Base-by-base conservation (phyloP, 1,284 basidiomycete genomes). In the Tausonia pullulans region DNA sequence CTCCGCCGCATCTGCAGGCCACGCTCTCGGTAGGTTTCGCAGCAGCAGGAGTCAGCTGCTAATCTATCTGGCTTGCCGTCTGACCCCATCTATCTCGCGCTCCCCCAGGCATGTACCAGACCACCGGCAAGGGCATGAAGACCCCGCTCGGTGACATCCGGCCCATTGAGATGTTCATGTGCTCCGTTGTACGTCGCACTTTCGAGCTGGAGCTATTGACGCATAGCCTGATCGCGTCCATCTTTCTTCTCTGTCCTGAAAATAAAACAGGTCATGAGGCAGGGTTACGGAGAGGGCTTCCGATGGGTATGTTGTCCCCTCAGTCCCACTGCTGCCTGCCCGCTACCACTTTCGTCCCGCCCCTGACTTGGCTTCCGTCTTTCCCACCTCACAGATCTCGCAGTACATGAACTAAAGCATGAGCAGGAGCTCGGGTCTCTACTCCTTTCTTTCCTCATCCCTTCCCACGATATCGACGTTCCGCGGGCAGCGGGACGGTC, bases 101-200 rank as follows among this genome's bases (percentile, higher is more conserved):
- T 27, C 27, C 27, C 27, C 27, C 27, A 27, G 96, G 96, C 61
- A 81, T 98, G 61, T 97, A 95, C 80, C 94, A 98, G 81, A 99
- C 96, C 39, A 98, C 96, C 41, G 96, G 96, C 77, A 98, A 99
- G 87, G 96, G 96, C 76, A 97, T 98, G 77, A 63, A 63, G 72
- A 89, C 97, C 52, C 94, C 93, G 68, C 85, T 98, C 72, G 88
- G 83, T 72, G 95, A 98, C 78, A 98, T 98, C 72, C 86, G 96
- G 69, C 95, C 96, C 46, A 97, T 98, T 77, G 96, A 99, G 78
- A 84, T 98, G 73, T 99, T 98, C 85, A 99, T 99, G 96, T 98
- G 94, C 81, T 98, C 96, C 14, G 95, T 99, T 67, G 95, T 53
- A 16, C 8, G 52, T 49, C 48, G 48, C 9, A 49, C 9, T 9